Percentiles rank a stretch among this genome's conserved stretches.
phyloP scores from a whole-genome alignment of 352 stramenopile species.

The Hyaloperonospora brassicae region DNA sequence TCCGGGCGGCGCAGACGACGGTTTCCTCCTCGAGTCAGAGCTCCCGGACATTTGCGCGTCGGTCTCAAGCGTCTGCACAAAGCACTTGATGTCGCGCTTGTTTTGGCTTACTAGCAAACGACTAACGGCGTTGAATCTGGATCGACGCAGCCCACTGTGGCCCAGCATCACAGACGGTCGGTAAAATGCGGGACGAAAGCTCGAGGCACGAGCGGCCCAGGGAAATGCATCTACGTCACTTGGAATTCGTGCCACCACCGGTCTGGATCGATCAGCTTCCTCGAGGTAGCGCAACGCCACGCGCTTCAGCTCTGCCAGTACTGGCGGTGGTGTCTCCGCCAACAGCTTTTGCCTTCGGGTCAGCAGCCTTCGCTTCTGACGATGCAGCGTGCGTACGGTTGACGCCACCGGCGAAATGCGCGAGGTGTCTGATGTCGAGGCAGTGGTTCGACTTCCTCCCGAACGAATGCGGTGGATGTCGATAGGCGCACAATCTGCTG shows the following conservation, averaged over 20 bases:
- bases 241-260: constrained; percentile 6
- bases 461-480: constrained; percentile 3
- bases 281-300: constrained; percentile 26
- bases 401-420: constrained; percentile 27
- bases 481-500: constrained; percentile 14
- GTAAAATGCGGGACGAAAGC: constrained; percentile 42
- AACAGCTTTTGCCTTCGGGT: constrained; percentile 37
- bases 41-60: constrained; percentile 9
- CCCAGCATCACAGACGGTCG: constrained; percentile 41
- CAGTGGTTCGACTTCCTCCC: constrained; percentile 9
- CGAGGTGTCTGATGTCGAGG: constrained; percentile 11
- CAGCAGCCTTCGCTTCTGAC: constrained; percentile 23
- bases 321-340: constrained; percentile 21
- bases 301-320: constrained; percentile 32
- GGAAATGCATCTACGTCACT: constrained; percentile 27
- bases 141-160: constrained; percentile 29
- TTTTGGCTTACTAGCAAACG: constrained; percentile 49
- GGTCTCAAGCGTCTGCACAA: constrained; percentile 23
- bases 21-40: constrained; percentile 4
- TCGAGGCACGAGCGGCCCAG: constrained; percentile 15
- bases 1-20: constrained; percentile 4
- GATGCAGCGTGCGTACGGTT: constrained; percentile 13
- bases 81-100: constrained; percentile 62
- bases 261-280: constrained; percentile 9
- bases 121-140: constrained; percentile 34